A percentile compares a stretch with the other conserved stretches of the same genome.
Evolutionary conservation across 805 yeast species (phyloP).

Genomic region (Spathaspora arborariae): DNA sequence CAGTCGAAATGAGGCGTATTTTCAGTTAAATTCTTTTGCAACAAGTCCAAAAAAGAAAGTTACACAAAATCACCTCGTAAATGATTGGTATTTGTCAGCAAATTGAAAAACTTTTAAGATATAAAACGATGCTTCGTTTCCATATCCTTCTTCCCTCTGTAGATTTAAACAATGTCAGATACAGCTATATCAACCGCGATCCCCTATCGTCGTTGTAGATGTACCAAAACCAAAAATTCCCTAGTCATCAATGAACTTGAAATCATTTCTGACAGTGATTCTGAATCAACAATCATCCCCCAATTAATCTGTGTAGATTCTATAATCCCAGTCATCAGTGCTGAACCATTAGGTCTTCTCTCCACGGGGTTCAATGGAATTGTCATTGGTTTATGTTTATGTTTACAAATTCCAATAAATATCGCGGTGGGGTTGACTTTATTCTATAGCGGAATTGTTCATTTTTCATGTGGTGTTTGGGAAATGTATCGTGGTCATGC

Average conservation of each 20-base stretch:
- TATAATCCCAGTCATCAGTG: not conserved
- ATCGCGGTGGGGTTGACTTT: constrained; percentile 53
- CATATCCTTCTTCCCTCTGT: not conserved
- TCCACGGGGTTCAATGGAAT: constrained; percentile 1
- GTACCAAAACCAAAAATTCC: not conserved
- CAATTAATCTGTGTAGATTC: not conserved
- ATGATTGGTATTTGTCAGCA: no score
- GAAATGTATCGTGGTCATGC: constrained; percentile 60
- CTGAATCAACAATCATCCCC: not conserved
- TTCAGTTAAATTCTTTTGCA: no score
- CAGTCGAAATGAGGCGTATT: no score
- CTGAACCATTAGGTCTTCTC: not conserved
- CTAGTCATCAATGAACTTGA: not conserved
- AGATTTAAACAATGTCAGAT: not conserved
- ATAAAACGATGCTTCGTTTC: not conserved
- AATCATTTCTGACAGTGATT: not conserved
- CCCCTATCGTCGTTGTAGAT: not conserved
- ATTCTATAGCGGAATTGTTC: constrained; percentile 61
- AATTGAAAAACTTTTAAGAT: not conserved
- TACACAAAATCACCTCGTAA: no score
- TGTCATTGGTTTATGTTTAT: constrained; percentile 1
- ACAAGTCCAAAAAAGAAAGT: no score
- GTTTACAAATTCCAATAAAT: constrained; percentile 17
- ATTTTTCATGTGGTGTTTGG: constrained; percentile 63
- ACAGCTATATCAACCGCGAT: not conserved